These are phyloP conservation scores for Cucumis hystrix DNA, from an alignment of 306 rosid species.

Conservation along the genomic window DNA sequence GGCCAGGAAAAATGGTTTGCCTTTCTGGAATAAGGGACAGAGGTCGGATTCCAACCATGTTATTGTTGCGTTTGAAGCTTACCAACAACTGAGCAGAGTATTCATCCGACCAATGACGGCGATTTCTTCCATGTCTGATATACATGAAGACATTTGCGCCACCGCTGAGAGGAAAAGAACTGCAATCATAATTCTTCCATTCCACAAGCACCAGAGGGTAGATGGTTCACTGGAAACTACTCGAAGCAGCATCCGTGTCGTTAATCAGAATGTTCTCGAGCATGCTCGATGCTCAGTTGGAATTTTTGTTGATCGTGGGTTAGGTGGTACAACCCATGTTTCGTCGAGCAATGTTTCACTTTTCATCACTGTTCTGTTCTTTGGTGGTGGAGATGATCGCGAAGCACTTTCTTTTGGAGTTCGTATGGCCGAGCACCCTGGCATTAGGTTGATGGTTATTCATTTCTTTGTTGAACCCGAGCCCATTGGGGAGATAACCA, in stretches of 20 bases:
- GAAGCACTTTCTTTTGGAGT: conserved; percentile 71
- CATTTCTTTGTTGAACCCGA: conserved; percentile 32
- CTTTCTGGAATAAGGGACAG: conserved; percentile 49
- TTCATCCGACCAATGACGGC: conserved; percentile 63
- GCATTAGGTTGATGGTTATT: conserved; percentile 40
- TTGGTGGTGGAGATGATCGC: conserved; percentile 77
- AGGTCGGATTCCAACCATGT: conserved; percentile 29
- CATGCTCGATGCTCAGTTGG: conserved; percentile 82
- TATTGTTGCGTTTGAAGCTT: conserved; percentile 63
- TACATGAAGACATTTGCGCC: conserved; percentile 71
- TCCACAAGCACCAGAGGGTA: conserved; percentile 69
- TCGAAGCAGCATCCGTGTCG: conserved; percentile 35
- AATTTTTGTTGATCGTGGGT: conserved; percentile 70
- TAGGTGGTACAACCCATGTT: conserved; percentile 62
- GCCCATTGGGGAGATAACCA: conserved; percentile 19
- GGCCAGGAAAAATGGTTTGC: conserved; percentile 65
- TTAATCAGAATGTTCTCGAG: conserved; percentile 58
- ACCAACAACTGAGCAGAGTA: conserved; percentile 51
- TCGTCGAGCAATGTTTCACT: conserved; percentile 62
- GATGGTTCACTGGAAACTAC: conserved; percentile 52
- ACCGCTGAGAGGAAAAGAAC: conserved; percentile 57
- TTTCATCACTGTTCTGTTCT: conserved; percentile 43
- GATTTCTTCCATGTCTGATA: conserved; percentile 51
- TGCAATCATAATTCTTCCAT: conserved; percentile 67
- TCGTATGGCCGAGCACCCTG: conserved; percentile 85